Evolutionary conservation across 805 yeast species (phyloP).

Genomic region (Candida taoyuanica): DNA sequence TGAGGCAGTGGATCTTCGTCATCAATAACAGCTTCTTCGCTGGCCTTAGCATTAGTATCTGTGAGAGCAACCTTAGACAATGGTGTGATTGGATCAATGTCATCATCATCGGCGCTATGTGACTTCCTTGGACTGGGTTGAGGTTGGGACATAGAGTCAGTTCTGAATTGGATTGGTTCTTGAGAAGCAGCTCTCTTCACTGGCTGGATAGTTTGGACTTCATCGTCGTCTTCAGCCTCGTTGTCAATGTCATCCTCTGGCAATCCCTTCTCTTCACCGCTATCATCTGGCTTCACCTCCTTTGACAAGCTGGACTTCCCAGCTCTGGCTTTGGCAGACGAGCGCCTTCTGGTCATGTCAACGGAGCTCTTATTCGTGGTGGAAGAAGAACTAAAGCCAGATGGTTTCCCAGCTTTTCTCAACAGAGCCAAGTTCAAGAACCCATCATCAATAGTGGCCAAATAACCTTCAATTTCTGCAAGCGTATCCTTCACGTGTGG

Average conservation of each 20-base stretch:
- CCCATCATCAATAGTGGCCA: conserved; percentile 64
- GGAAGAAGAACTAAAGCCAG: conserved; percentile 14
- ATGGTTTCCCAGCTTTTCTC: conserved; percentile 38
- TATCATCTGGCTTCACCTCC: conserved; percentile 19
- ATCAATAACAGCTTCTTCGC: conserved; percentile 5
- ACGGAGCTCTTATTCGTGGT: conserved; percentile 9
- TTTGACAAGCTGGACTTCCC: conserved; percentile 25
- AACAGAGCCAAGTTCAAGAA: conserved; percentile 51
- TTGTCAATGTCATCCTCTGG: conserved; percentile 10
- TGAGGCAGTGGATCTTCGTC: conserved; percentile 20
- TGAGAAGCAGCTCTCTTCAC: conserved; percentile 1
- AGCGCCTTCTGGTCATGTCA: conserved; percentile 10
- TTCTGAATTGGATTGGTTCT: conserved; percentile 16
- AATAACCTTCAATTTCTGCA: conserved; percentile 48
- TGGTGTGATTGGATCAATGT: conserved; percentile 22
- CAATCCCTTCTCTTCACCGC: background rate
- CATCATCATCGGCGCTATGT: conserved; percentile 11
- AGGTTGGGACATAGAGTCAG: conserved; percentile 17
- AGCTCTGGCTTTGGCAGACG: conserved; percentile 11
- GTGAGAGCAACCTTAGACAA: conserved; percentile 1
- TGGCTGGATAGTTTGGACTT: conserved; percentile 3
- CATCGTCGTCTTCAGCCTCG: conserved; percentile 12
- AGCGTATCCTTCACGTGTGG: conserved; percentile 30
- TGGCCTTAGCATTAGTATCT: background rate
- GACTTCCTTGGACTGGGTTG: conserved; percentile 10